phyloP scores from a whole-genome alignment of 768 basidiomycete genomes.

The Sarcomyxa edulis region DNA sequence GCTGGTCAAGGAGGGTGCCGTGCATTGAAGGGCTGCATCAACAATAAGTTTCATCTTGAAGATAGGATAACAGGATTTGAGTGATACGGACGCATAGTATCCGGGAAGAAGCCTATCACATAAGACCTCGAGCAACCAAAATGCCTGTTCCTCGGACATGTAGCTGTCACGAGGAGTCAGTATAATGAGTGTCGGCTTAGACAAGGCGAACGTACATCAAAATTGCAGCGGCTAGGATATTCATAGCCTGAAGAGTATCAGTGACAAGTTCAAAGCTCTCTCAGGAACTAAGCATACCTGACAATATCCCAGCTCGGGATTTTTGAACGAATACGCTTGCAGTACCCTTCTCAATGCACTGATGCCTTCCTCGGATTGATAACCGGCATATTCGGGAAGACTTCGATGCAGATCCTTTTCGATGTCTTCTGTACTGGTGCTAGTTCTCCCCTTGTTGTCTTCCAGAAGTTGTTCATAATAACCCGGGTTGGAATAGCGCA shows the following conservation, averaged over 20 bases:
- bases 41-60: constrained; percentile 6
- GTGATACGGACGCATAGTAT: constrained; percentile 92
- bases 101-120: constrained; percentile 94
- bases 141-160: constrained; percentile 98
- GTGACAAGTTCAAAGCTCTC: constrained; percentile 4
- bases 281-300: constrained; percentile 45
- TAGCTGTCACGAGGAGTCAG: constrained; percentile 48
- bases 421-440: constrained; percentile 93
- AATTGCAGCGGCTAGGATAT: constrained; percentile 94
- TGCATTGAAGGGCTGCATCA: constrained; percentile 87
- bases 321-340: constrained; percentile 93
- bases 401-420: constrained; percentile 97
- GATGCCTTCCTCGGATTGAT: constrained; percentile 88
- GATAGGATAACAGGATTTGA: not conserved
- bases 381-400: constrained; percentile 95
- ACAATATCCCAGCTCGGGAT: constrained; percentile 92
- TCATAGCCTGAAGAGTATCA: constrained; percentile 69
- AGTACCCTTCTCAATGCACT: constrained; percentile 79
- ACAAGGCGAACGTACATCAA: constrained; percentile 62
- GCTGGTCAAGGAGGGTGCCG: constrained; percentile 96
- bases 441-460: constrained; percentile 73
- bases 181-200: not conserved
- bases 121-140: constrained; percentile 93
- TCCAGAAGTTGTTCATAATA: constrained; percentile 71
- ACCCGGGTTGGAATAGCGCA: constrained; percentile 84